Base-by-base conservation (phyloP, 2,329 filamentous ascomycete species). In the Alternaria postmessia region DNA sequence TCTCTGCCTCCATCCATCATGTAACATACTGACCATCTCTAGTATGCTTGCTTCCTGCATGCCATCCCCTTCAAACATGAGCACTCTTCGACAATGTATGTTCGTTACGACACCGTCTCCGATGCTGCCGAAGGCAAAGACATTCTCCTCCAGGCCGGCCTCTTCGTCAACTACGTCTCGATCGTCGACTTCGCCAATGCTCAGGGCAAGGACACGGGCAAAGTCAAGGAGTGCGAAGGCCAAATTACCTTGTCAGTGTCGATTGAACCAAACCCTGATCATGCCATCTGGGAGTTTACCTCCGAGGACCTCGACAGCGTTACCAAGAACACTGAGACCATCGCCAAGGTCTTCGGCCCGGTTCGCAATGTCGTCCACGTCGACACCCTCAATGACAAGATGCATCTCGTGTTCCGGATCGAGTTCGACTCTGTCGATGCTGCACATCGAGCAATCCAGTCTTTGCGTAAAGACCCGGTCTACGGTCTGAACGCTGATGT, bases 31-130 rank as follows among this genome's bases (percentile, higher is more conserved):
- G 38, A 76, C 63, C 3, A 20, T 22, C 8, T 51, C 28, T 41
- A 77, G 74, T 74, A 75, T 44, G 57, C 55, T 18, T 63, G 64
- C 61, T 77, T 77, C 68, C 39, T 60, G 42, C 58, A 51, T 9
- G 61, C 61, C 3, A 65, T 71, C 9, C 69, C 71, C 34, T 63
- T 71, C 49, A 61, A 80, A 44, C 46, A 49, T 7, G 30, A 49
- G 1, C 20, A 22, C 9, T 36, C 32, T 7, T 22, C 20, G 5
- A 24, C 30, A 8, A 49, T 49, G 30, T 49, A 24, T 34, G 34
- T 36, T 7, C 71, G 71, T 52, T 81, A 81, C 63, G 79, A 82
- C 54, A 72, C 77, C 54, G 61, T 81, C n/a, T 62, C 65, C 20
- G 72, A 78, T 22, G 74, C 79, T n/a, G 61, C 63, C 16, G 68